These are phyloP conservation scores for Allomyces macrogynus DNA, from an alignment of 192 early-diverging fungal species.

Conservation along the genomic window DNA sequence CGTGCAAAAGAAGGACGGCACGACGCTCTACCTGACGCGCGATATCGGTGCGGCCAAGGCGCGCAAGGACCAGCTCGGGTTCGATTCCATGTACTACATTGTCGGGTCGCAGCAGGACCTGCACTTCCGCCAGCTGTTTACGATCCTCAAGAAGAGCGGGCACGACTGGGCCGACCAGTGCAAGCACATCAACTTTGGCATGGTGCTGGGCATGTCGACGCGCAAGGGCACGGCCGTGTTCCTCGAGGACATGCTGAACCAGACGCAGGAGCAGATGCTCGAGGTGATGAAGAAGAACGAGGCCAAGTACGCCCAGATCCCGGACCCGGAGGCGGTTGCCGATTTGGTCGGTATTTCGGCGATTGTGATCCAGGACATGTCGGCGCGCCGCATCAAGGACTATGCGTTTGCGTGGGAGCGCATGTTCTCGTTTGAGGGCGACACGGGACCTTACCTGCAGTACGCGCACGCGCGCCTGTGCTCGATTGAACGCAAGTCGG, in stretches of 20 bases:
- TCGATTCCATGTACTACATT: conserved; percentile 85
- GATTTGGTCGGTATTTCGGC: conserved; percentile 84
- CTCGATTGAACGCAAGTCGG: conserved; percentile 74
- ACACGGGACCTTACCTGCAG: conserved; percentile 98
- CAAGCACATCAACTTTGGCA: conserved; percentile 82
- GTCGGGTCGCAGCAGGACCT: conserved; percentile 75
- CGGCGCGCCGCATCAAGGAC: conserved; percentile 76
- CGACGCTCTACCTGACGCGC: conserved; percentile 81
- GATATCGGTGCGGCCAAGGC: conserved; percentile 90
- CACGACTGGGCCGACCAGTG: conserved; percentile 64
- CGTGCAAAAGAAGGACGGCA: conserved; percentile 77
- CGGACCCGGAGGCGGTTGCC: conserved; percentile 55
- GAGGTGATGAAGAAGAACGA: conserved; percentile 78
- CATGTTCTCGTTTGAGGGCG: conserved; percentile 90
- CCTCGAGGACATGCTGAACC: conserved; percentile 80
- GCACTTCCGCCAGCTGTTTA: conserved; percentile 89
- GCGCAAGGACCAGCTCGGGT: conserved; percentile 69
- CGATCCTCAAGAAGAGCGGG: conserved; percentile 61
- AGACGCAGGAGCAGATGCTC: conserved; percentile 73
- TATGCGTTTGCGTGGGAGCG: conserved; percentile 81
- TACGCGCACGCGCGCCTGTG: conserved; percentile 94
- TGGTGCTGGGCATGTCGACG: conserved; percentile 89
- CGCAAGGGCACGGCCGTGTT: conserved; percentile 89
- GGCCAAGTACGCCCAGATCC: conserved; percentile 62
- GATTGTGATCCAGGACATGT: conserved; percentile 79